Base-by-base conservation (phyloP, 768 basidiomycete genomes). In the Pulveroboletus sp. region DNA sequence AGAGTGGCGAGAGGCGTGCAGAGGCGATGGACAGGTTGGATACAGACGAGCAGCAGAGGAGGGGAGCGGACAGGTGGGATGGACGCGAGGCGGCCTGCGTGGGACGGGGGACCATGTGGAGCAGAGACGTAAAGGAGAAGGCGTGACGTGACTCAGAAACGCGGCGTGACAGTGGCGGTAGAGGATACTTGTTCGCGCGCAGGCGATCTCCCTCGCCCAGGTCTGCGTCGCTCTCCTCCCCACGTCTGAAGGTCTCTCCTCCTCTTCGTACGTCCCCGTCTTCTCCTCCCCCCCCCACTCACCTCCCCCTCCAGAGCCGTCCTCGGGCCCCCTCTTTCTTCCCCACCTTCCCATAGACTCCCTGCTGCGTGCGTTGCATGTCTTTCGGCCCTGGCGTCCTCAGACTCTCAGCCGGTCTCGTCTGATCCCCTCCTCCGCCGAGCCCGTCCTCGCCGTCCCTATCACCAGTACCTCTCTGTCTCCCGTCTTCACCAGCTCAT, bases 351-450 rank as follows among this genome's bases (percentile, higher is more conserved):
- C 6, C 39, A 31, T 54, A 49, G 51, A 58, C 44, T 48, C 44
- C 47, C 46, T 49, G 44, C 52, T 39, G 18, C 28, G 15, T 31
- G 11, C 47, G 60, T 58, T 66, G 64, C 60, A 65, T 66, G 64
- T 56, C 57, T 43, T 42, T 61, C 55, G 55, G 58, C 50, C 61
- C 64, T 62, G 54, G 57, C 51, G 48, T 43, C 35, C 52, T 66
- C 64, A 65, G 64, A 62, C 64, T 64, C 57, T 51, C 62, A 62
- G 64, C 64, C 57, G 64, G 79, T 76, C 80, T 77, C 71, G 79
- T 79, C 79, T 79, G 79, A 76, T 72, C 69, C 63, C 60, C 56
- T 54, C 47, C 40, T 49, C 39, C 54, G 44, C 56, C 69, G 58
- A 66, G 66, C 55, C 64, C 66, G 50, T 15, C 54, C 28, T 47